Evolutionary conservation across 768 basidiomycete species (phyloP).

Genomic region (Macrocybe gigantea): DNA sequence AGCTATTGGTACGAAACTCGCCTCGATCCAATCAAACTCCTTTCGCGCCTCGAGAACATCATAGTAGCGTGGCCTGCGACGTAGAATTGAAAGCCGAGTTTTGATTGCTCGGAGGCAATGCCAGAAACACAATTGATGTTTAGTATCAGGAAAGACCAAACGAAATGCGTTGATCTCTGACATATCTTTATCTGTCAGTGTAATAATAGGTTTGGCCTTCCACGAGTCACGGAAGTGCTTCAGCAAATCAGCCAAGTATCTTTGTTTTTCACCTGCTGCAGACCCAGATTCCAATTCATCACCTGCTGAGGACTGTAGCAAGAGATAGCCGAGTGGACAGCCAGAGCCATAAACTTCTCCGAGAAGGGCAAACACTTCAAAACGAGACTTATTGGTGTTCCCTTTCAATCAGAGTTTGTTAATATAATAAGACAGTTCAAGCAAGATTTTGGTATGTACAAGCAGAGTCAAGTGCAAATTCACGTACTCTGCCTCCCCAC

Average conservation of each 20-base stretch:
- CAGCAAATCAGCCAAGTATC: background rate
- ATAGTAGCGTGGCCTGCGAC: too few species aligned
- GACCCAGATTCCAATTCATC: too few species aligned
- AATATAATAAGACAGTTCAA: too few species aligned
- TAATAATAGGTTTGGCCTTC: constrained; percentile 8
- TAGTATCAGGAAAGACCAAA: background rate
- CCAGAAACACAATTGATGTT: constrained; percentile 33
- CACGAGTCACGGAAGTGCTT: background rate
- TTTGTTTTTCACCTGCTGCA: background rate
- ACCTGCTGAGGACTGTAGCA: too few species aligned
- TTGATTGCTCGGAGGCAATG: constrained; percentile 19
- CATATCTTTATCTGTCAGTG: constrained; percentile 22
- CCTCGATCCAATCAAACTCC: too few species aligned
- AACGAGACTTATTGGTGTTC: background rate
- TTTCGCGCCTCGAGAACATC: too few species aligned
- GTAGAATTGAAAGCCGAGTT: too few species aligned
- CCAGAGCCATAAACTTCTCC: background rate
- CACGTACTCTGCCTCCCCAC: too few species aligned
- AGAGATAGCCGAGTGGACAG: background rate
- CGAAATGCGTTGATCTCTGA: constrained; percentile 27
- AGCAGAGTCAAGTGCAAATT: too few species aligned
- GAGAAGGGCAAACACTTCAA: background rate
- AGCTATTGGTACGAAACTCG: too few species aligned
- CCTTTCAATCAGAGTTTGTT: background rate
- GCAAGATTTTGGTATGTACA: too few species aligned